Evolutionary conservation across 176 grass and related monocot genomes (phyloP), one percentile per base, ranked within the genome.

Genomic region (Eragrostis curvula): DNA sequence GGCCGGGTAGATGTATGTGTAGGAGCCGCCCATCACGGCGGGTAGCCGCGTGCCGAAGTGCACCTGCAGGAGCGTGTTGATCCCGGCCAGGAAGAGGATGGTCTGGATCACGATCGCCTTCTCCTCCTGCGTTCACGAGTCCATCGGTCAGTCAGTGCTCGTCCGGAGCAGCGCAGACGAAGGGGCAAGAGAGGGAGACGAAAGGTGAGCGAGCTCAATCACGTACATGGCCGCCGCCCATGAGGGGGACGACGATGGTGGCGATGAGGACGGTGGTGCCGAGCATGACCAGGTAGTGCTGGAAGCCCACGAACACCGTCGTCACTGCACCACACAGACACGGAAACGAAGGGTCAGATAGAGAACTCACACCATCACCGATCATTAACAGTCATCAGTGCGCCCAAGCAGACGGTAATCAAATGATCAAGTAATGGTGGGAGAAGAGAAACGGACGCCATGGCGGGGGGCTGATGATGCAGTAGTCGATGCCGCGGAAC

Each of bases 211-310:
- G 3, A 60, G 70, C 79, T 81, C 25, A 9, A 55, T 61, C 23
- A 61, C 58, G 23, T 61, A 95, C 96, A 78, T 89, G 79, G 72
- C 96, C 92, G 44, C 96, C 96, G 77, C 96, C 96, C 96, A 98
- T 98, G 61, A 81, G 84, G 30, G 96, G 96, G 49, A 98, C 96
- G 63, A 98, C 61, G 75, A 95, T 93, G 67, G 92, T 95, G 62
- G 96, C 87, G 64, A 98, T 89, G 77, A 95, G 51, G 74, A 98
- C 96, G 40, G 88, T 95, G 65, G 90, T 98, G 85, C 96, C 96
- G 47, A 98, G 92, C 96, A 95, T 95, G n/a, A 98, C 91, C 57
- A 98, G 70, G 80, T 91, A 98, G 88, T 98, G 96, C 83, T 95
- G 96, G 89, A 98, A 98, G 7, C 84, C 96, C 44, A 95, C 68